A percentile compares a stretch with the other conserved stretches of the same genome.
These are phyloP conservation scores for Suillus cothurnatus DNA, from an alignment of 768 basidiomycete species.

Conservation along the genomic window DNA sequence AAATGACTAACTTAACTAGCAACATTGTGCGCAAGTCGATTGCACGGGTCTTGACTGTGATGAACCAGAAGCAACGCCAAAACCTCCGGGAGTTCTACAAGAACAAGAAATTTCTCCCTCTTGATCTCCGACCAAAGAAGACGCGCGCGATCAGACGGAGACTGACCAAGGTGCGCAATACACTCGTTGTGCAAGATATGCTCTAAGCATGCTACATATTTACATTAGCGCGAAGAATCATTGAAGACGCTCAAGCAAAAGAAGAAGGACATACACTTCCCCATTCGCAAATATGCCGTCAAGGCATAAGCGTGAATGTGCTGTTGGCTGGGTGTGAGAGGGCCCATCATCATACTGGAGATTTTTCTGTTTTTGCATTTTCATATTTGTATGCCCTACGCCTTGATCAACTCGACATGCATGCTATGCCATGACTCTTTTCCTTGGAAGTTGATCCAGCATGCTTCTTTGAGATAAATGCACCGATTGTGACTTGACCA, in stretches of 20 bases:
- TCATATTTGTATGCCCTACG: conserved; percentile 42
- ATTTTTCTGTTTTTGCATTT: conserved; percentile 32
- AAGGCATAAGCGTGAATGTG: conserved; percentile 65
- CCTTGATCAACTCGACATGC: conserved; percentile 36
- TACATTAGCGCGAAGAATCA: conserved; percentile 72
- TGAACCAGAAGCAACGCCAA: conserved; percentile 97
- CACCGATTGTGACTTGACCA: background rate
- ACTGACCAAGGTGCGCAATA: conserved; percentile 74
- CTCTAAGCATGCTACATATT: conserved; percentile 10
- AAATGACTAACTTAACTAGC: conserved; percentile 43
- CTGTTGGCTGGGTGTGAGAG: conserved; percentile 24
- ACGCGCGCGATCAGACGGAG: conserved; percentile 97
- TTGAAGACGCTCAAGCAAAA: conserved; percentile 89
- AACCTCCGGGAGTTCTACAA: conserved; percentile 98
- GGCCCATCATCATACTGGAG: conserved; percentile 13
- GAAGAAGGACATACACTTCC: conserved; percentile 97
- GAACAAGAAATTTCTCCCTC: conserved; percentile 92
- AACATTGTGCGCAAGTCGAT: conserved; percentile 97
- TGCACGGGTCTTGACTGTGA: conserved; percentile 96
- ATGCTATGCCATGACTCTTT: conserved; percentile 24
- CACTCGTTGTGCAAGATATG: background rate
- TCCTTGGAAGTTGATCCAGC: background rate
- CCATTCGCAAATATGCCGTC: conserved; percentile 90
- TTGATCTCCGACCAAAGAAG: conserved; percentile 97
- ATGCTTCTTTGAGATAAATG: background rate